Evolutionary conservation across 768 basidiomycete genomes (phyloP).

Genomic region (Mrakia hoshinonis): DNA sequence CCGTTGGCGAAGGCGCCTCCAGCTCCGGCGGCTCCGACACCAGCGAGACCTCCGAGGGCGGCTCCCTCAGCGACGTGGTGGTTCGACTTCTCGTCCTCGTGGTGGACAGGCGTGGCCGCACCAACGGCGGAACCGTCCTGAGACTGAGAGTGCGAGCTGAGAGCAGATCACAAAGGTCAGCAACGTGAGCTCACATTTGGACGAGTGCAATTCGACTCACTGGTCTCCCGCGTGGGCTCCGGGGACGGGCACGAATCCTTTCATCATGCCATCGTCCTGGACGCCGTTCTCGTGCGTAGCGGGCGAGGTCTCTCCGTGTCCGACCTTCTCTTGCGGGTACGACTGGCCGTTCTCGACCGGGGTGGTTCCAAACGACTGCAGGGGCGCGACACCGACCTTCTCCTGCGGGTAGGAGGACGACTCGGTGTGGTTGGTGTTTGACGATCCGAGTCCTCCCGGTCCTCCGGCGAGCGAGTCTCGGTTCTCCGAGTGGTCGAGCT

Average conservation of each 20-base stretch:
- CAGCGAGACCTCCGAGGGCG: not conserved
- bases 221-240: not conserved
- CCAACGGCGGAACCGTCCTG: not conserved
- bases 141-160: not conserved
- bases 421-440: not conserved
- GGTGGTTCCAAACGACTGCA: too few relatives aligned
- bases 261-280: constrained; percentile 2
- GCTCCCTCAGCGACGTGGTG: not conserved
- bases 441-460: not conserved
- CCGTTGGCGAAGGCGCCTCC: constrained; percentile 2
- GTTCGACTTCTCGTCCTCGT: not conserved
- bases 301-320: too few relatives aligned
- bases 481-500: not conserved
- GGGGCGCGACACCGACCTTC: not conserved
- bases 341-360: too few relatives aligned
- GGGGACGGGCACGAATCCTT: constrained; percentile 2
- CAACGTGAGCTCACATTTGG: too few relatives aligned
- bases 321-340: not conserved
- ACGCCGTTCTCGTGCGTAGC: not conserved
- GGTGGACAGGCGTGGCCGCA: not conserved
- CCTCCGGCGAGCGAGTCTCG: not conserved
- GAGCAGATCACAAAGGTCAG: not conserved
- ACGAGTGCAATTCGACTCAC: not conserved
- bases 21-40: not conserved
- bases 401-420: not conserved